Base-by-base conservation (phyloP, 805 yeast genomes). In the Wickerhamomyces kurtzmanii region DNA sequence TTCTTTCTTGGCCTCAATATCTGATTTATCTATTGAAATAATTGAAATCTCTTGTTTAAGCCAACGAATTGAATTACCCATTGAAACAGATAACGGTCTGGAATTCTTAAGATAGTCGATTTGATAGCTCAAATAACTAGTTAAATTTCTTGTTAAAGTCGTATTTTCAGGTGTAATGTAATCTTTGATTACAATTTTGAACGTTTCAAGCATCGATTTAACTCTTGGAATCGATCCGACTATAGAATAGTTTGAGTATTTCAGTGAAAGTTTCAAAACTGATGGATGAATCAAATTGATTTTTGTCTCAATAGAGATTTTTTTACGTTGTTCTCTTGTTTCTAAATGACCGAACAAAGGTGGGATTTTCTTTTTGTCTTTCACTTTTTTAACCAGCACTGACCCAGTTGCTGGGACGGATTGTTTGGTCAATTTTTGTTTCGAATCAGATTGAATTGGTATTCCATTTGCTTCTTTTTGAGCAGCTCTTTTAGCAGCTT, bases 51-150 rank as follows among this genome's bases (percentile, higher is more conserved):
- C 89, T 59, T 89, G 97, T 48, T 91, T 91, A 38, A 91, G 66
- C 96, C 96, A 87, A 44, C 98, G 73, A 40, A 91, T 91, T 3
- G 96, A 89, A 58, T 87, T 91, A 30, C 98, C 98, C 98, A 91
- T 91, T 1, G 95, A 71, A 3, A 87, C 82, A 31, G 91, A 75
- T 27, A 91, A 64, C 1, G 97, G 96, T 37, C 98, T 72, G 4
- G 96, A 87, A 8, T 84, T 74, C 44, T 84, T 89, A 42, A 91
- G 62, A 41, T 81, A 84, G 50, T 89, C 98, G 39, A 91, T 91
- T 56, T 91, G 98, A 47, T 81, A 84, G 8, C 94, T 76, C 33
- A 91, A 63, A 51, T 86, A 89, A 18, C 79, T 75, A 0, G 96
- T 85, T 45, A 91, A 66, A 54, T 87, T 83, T 59, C 98, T 75